Conservation (phyloP, 202 grass and related monocot genomes). For the Digitaria exilis region DNA sequence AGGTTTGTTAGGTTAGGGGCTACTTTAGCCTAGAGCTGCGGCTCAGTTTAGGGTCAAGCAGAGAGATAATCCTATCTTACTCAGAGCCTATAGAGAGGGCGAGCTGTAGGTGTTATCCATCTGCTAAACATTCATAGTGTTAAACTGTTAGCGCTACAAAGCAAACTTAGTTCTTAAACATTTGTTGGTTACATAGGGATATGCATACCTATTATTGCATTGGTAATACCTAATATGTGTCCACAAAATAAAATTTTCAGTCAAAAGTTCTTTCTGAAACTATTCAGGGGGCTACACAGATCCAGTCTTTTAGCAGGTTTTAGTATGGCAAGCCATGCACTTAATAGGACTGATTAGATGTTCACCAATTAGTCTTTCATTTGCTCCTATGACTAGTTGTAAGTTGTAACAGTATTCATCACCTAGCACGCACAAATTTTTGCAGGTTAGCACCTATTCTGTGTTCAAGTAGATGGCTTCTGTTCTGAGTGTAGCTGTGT, state of each 20-base stretch:
- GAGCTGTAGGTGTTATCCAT: too few species aligned
- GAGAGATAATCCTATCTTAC: too few species aligned
- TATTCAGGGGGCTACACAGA: not conserved
- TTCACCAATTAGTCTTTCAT: not conserved
- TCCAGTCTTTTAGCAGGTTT: not conserved
- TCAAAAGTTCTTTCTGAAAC: not conserved
- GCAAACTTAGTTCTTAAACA: not conserved
- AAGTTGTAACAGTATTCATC: too few species aligned
- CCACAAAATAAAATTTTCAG: not conserved
- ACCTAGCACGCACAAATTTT: not conserved
- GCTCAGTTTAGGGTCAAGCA: too few species aligned
- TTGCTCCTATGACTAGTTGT: not conserved
- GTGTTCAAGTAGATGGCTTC: not conserved
- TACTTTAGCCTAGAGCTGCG: too few species aligned
- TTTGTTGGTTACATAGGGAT: not conserved
- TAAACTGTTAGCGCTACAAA: not conserved
- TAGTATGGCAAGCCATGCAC: not conserved
- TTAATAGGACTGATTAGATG: not conserved
- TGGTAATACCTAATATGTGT: not conserved
- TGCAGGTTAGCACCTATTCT: constrained; percentile 4
- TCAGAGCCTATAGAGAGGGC: too few species aligned
- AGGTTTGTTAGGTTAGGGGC: too few species aligned
- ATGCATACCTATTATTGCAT: not conserved
- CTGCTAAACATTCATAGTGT: too few species aligned
- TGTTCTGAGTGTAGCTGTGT: not conserved